Evolutionary conservation across 1,139 yeast genomes (phyloP), one percentile per base, ranked within the genome.

Genomic region (Candida neerlandica): DNA sequence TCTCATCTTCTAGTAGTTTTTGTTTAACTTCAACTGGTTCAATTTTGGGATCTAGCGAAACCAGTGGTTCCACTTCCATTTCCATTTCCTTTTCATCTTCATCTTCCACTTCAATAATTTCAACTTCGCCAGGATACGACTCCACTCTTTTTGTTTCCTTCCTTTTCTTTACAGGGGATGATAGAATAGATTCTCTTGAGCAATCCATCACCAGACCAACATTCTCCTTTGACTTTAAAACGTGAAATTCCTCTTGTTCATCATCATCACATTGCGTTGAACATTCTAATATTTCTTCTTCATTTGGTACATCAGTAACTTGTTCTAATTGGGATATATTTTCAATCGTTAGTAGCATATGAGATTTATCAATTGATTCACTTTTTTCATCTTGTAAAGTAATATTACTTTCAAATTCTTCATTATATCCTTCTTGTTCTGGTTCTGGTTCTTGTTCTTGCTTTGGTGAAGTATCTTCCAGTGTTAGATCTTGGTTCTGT

Each of bases 211-310:
- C 27, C 27, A 23, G 27, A 23, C 27, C 27, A 23, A n/a, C 1
- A n/a, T 11, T 43, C 45, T 26, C 16, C 40, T 19, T 26, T 27
- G n/a, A 16, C 12, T 26, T 21, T 12, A 14, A 27, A n/a, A 10
- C 23, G 4, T 23, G 10, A 15, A 26, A 39, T 6, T 39, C 47
- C 11, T 40, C 41, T 15, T 34, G 42, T 12, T 41, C 45, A 41
- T 40, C 41, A 15, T 34, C 44, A 15, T 41, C 45, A 41, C 39
- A 43, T 27, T 44, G 52, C 3, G 52, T 49, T 15, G 52, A 49
- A 26, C 52, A 49, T 27, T 46, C 49, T 33, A 49, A 29, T 32
- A 47, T 41, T 16, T 49, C 52, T 19, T 41, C 46, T 14, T 44
- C 47, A 16, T 49, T 47, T 21, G 41, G 42, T 29, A 41, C 40